A percentile compares a stretch with the other conserved stretches of the same genome.
phyloP scores from a whole-genome alignment of 2,329 filamentous ascomycete genomes.

The Diaporthe helianthi region DNA sequence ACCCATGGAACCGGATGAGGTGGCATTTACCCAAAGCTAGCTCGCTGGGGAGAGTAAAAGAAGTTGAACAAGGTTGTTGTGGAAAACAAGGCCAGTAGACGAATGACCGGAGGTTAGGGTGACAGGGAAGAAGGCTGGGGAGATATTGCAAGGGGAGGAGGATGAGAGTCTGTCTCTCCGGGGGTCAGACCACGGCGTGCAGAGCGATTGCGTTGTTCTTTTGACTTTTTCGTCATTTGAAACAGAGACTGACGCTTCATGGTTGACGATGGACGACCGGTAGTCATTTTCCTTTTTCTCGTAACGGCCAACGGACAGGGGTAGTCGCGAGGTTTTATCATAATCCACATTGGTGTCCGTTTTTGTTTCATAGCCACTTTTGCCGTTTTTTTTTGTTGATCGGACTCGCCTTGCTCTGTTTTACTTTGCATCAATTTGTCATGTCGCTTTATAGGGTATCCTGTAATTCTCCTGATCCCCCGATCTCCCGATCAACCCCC shows the following conservation, averaged over 20 bases:
- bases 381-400: neutral
- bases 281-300: slow-evolving; percentile 24
- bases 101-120: slow-evolving; percentile 4
- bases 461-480: neutral
- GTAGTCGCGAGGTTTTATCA: slow-evolving; percentile 23
- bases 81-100: neutral
- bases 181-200: slow-evolving; percentile 30
- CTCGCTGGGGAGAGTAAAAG: neutral
- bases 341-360: slow-evolving; percentile 39
- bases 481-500: too few species aligned
- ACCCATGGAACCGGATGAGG: neutral
- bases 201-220: slow-evolving; percentile 31
- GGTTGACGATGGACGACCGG: slow-evolving; percentile 32
- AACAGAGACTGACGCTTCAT: slow-evolving; percentile 31
- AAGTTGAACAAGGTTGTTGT: neutral
- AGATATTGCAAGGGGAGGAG: slow-evolving; percentile 13
- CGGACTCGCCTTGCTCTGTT: neutral
- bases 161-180: neutral
- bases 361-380: neutral
- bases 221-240: slow-evolving; percentile 20
- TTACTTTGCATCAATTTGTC: slow-evolving; percentile 6
- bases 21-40: neutral
- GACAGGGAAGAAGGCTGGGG: neutral
- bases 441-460: neutral
- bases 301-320: slow-evolving; percentile 25